Evolutionary conservation across 2,329 filamentous ascomycete genomes (phyloP), one percentile per base, ranked within the genome.

Genomic region (Cercospora sesami): DNA sequence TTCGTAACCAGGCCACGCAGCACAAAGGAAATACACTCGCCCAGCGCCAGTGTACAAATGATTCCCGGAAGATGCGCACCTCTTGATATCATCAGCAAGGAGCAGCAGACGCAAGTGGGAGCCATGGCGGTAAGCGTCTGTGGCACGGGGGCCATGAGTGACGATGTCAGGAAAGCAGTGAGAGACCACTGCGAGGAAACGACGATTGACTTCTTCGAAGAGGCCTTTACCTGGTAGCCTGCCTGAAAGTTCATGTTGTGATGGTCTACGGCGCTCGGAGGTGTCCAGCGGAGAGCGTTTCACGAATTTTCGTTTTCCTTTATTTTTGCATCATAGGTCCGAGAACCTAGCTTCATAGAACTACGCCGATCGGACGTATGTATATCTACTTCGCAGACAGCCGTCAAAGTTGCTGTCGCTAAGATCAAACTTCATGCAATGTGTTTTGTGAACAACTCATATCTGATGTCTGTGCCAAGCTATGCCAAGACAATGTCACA

Each of bases 1-100:
- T 98, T 96, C 81, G 89, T 98, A 73, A 98, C 95, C 5, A 86
- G 93, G 64, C 94, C 94, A 0, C 90, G 91, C 74, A 92, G 90
- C 77, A 89, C 90, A n/a, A 90, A 89, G 77, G 91, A 96, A 76
- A 91, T 96, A 63, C 85, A 89, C 73, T 92, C 89, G 59, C 89
- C 90, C 4, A 92, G 89, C 65, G 85, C 86, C 2, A 94, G 91
- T 4, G 93, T 98, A 64, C 92, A 94, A 80, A 95, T 98, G 90
- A 93, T 92, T 79, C 91, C 93, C 1, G 94, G 95, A n/a, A n/a
- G n/a, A n/a, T n/a, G n/a, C n/a, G n/a, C n/a, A n/a, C n/a, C n/a
- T n/a, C n/a, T n/a, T n/a, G n/a, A n/a, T n/a, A n/a, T n/a, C n/a
- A n/a, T n/a, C n/a, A n/a, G n/a, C n/a, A 90, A 91, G 80, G 94